These are phyloP conservation scores for Vanrija pseudolonga DNA, from an alignment of 1,284 basidiomycete species.

Conservation along the genomic window DNA sequence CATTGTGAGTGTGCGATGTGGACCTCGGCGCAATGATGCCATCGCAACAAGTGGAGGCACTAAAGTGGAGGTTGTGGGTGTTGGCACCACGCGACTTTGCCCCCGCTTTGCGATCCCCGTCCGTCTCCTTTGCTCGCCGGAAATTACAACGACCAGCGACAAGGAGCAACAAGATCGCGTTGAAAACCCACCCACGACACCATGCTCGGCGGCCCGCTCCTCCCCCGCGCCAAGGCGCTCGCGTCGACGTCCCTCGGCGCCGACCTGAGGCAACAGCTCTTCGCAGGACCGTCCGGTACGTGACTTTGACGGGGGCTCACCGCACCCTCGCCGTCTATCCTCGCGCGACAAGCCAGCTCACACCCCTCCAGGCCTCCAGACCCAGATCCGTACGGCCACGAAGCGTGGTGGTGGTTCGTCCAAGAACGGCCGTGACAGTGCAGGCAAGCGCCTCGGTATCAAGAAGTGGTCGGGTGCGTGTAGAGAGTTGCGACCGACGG, in stretches of 20 bases:
- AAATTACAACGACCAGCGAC: background rate
- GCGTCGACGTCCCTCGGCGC: conserved; percentile 19
- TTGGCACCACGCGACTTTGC: background rate
- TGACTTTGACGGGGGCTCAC: background rate
- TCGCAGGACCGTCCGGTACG: conserved; percentile 39
- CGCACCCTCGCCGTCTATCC: background rate
- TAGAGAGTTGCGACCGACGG: background rate
- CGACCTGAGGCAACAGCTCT: conserved; percentile 32
- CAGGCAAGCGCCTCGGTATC: conserved; percentile 83
- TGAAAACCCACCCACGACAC: background rate
- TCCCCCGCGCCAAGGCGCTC: conserved; percentile 23
- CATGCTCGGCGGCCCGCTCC: conserved; percentile 22
- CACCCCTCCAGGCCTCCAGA: conserved; percentile 19
- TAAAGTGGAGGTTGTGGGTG: conserved; percentile 64
- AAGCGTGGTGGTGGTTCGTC: conserved; percentile 91
- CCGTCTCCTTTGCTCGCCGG: background rate
- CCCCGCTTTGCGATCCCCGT: background rate
- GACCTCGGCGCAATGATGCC: background rate
- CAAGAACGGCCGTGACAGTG: conserved; percentile 83
- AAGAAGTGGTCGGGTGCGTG: conserved; percentile 88
- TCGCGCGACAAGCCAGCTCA: too few species aligned
- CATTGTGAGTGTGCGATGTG: background rate
- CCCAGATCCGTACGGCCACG: conserved; percentile 80
- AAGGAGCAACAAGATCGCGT: background rate
- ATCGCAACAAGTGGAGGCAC: conserved; percentile 1